Percentiles rank a stretch among this genome's conserved stretches.
phyloP scores from a whole-genome alignment of 352 stramenopile genomes.

The Phytophthora fragariae region DNA sequence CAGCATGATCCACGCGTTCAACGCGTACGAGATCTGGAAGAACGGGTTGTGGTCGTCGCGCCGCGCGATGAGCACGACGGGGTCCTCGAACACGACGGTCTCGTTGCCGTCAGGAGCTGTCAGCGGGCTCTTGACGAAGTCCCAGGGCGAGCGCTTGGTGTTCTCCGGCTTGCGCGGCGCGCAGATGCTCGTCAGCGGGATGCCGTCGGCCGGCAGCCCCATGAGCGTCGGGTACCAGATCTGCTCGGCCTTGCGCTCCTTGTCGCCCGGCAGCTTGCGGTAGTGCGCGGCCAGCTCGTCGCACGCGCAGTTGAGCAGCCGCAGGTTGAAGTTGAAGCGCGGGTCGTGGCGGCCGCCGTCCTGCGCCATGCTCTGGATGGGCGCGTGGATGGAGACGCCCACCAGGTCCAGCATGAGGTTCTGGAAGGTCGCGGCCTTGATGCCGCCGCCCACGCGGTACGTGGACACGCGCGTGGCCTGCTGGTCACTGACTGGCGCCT shows the following conservation, averaged over 20 bases:
- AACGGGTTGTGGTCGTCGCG: conserved; percentile 56
- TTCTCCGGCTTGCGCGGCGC: conserved; percentile 11
- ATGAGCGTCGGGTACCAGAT: conserved; percentile 29
- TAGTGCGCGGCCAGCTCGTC: conserved; percentile 32
- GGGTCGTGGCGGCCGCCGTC: conserved; percentile 35
- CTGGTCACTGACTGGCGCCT: background rate
- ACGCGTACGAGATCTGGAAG: conserved; percentile 43
- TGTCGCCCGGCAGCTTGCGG: conserved; percentile 21
- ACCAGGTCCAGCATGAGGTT: conserved; percentile 54
- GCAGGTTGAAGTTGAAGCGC: conserved; percentile 23
- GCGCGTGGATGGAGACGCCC: conserved; percentile 34
- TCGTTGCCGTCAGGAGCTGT: conserved; percentile 14
- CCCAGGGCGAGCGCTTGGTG: conserved; percentile 17
- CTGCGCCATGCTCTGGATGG: conserved; percentile 22
- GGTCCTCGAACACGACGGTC: conserved; percentile 22
- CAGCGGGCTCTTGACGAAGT: conserved; percentile 30
- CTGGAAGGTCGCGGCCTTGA: conserved; percentile 38
- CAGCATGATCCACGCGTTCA: conserved; percentile 43
- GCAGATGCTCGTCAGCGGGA: conserved; percentile 22
- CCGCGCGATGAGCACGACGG: conserved; percentile 38
- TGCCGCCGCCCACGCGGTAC: conserved; percentile 30
- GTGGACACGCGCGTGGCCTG: conserved; percentile 36
- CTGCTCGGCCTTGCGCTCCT: conserved; percentile 37
- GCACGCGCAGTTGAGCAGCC: conserved; percentile 27
- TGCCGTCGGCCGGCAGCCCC: conserved; percentile 6